These are phyloP conservation scores for Rasamsonia emersonii DNA, from an alignment of 2,329 filamentous ascomycete genomes.

Conservation along the genomic window DNA sequence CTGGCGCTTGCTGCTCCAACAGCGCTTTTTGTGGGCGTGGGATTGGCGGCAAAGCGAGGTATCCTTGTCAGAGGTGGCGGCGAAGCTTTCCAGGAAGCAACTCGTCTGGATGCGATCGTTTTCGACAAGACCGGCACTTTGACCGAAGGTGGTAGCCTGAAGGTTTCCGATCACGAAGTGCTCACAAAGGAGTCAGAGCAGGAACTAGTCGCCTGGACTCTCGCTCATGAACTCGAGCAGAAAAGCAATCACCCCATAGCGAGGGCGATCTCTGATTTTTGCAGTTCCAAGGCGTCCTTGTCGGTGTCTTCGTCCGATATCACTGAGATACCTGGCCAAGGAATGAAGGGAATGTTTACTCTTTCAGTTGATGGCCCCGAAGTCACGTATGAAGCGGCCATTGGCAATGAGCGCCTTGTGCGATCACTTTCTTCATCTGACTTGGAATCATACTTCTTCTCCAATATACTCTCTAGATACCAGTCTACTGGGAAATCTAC, in stretches of 20 bases:
- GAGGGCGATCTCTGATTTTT: constrained; percentile 45
- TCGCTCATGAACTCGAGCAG: constrained; percentile 47
- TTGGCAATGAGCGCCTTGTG: constrained; percentile 51
- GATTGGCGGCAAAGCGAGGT: constrained; percentile 68
- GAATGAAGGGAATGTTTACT: constrained; percentile 46
- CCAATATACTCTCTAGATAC: constrained; percentile 27
- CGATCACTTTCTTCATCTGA: constrained; percentile 17
- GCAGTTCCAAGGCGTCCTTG: constrained; percentile 21
- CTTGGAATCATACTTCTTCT: constrained; percentile 25
- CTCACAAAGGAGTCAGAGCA: constrained; percentile 25
- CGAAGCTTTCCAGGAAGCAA: constrained; percentile 78
- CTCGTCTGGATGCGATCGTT: constrained; percentile 66
- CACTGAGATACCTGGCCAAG: constrained; percentile 49
- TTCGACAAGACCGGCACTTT: constrained; percentile 87
- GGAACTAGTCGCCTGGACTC: constrained; percentile 34
- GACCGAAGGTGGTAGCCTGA: constrained; percentile 55
- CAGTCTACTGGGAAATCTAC: constrained; percentile 37
- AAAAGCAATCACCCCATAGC: constrained; percentile 54
- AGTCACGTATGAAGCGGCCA: constrained; percentile 38
- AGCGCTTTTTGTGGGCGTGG: constrained; percentile 75
- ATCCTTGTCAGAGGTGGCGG: constrained; percentile 78
- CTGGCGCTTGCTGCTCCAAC: constrained; percentile 79
- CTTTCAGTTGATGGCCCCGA: constrained; percentile 16
- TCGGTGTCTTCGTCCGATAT: constrained; percentile 30
- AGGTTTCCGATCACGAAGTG: constrained; percentile 44